A percentile compares a stretch with the other conserved stretches of the same genome.
Evolutionary conservation across 2,329 filamentous ascomycete genomes (phyloP).

Genomic region (Fusarium sp.): DNA sequence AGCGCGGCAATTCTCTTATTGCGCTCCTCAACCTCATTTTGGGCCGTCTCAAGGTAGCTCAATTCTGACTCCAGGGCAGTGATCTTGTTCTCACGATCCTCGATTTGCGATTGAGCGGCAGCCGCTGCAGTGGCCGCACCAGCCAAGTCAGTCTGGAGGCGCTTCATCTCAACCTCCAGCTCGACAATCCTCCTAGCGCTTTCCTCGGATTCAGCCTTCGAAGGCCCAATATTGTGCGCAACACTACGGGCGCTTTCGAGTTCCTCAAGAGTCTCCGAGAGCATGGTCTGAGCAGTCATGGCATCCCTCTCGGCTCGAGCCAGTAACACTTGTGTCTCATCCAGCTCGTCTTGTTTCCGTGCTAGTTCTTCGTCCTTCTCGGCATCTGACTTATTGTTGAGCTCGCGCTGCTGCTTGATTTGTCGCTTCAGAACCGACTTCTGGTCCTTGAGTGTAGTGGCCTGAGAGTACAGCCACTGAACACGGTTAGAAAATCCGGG

Average conservation of each 20-base stretch:
- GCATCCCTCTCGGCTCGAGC: slow-evolving; percentile 56
- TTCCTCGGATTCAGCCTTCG: slow-evolving; percentile 47
- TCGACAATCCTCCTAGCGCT: slow-evolving; percentile 55
- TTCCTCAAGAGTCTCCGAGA: slow-evolving; percentile 62
- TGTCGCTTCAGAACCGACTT: slow-evolving; percentile 90
- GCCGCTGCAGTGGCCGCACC: slow-evolving; percentile 23
- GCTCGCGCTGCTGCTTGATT: slow-evolving; percentile 93
- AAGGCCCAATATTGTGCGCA: slow-evolving; percentile 41
- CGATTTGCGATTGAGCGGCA: slow-evolving; percentile 35
- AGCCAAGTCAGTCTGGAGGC: slow-evolving; percentile 44
- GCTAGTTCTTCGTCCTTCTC: slow-evolving; percentile 76
- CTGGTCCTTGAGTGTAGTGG: slow-evolving; percentile 85
- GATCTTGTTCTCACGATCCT: slow-evolving; percentile 44
- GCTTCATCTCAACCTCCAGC: slow-evolving; percentile 57
- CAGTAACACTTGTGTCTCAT: slow-evolving; percentile 56
- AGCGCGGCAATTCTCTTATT: slow-evolving; percentile 38
- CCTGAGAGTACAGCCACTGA: slow-evolving; percentile 80
- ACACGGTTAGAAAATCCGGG: slow-evolving; percentile 83
- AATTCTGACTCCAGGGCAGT: slow-evolving; percentile 38
- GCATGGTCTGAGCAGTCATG: slow-evolving; percentile 61
- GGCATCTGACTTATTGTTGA: slow-evolving; percentile 88
- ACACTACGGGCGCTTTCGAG: slow-evolving; percentile 56
- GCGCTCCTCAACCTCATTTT: slow-evolving; percentile 39
- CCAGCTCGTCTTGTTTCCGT: slow-evolving; percentile 68
- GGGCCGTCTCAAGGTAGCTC: slow-evolving; percentile 33